Percentiles rank a stretch among this genome's conserved stretches.
Evolutionary conservation across 805 yeast species (phyloP).

Genomic region (Suhomyces sp.): DNA sequence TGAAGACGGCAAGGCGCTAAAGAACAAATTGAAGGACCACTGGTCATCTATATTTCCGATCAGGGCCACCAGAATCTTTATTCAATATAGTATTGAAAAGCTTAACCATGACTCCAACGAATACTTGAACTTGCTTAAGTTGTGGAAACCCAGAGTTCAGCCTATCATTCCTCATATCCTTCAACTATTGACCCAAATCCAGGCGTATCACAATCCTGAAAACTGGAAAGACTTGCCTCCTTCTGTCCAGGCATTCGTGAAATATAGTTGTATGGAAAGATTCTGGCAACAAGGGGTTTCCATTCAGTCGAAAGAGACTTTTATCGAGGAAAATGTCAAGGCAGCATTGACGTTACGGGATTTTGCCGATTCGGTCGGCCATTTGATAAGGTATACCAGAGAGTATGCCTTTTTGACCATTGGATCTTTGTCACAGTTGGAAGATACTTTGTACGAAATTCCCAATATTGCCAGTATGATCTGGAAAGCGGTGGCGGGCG

Average conservation of each 20-base stretch:
- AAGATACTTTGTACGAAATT: constrained; percentile 81
- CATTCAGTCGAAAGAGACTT: constrained; percentile 88
- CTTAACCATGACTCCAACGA: constrained; percentile 76
- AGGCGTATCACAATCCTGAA: constrained; percentile 89
- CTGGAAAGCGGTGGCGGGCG: constrained; percentile 87
- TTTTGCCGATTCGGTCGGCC: constrained; percentile 97
- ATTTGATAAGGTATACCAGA: constrained; percentile 89
- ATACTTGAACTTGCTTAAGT: constrained; percentile 59
- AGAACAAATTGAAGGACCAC: constrained; percentile 75
- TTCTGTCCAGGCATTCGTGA: constrained; percentile 90
- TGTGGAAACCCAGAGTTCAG: constrained; percentile 92
- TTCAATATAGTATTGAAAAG: constrained; percentile 93
- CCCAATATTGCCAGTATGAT: constrained; percentile 74
- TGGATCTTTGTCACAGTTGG: constrained; percentile 85
- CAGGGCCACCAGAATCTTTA: constrained; percentile 89
- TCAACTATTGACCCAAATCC: constrained; percentile 83
- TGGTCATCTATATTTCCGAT: constrained; percentile 96
- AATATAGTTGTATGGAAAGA: constrained; percentile 83
- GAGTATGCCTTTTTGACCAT: constrained; percentile 91
- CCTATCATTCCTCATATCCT: constrained; percentile 90
- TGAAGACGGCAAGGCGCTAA: constrained; percentile 75
- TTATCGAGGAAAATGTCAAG: constrained; percentile 88
- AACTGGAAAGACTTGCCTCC: constrained; percentile 87
- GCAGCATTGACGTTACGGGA: constrained; percentile 93
- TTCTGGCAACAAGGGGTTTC: constrained; percentile 99